These are phyloP conservation scores for Carallia brachiata DNA, from an alignment of 345 rosid species.

Conservation along the genomic window DNA sequence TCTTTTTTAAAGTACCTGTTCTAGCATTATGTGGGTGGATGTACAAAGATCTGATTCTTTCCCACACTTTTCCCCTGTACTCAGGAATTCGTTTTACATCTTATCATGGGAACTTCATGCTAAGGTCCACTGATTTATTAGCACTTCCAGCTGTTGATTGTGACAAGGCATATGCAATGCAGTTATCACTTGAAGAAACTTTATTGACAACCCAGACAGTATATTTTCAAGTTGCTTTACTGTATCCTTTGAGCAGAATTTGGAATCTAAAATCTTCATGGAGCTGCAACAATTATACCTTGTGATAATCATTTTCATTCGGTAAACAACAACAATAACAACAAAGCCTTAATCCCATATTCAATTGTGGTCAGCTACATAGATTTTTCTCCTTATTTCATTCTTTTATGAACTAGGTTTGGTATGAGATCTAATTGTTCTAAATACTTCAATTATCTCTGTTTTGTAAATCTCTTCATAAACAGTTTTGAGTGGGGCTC, in stretches of 20 bases:
- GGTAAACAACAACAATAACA: too few species aligned
- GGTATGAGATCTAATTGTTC: not conserved
- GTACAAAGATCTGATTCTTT: conserved; percentile 5
- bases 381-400: too few species aligned
- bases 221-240: conserved; percentile 95
- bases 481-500: too few species aligned
- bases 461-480: too few species aligned
- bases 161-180: conserved; percentile 98
- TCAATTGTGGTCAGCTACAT: too few species aligned
- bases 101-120: conserved; percentile 98
- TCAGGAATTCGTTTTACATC: conserved; percentile 87
- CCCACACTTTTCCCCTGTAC: conserved; percentile 7
- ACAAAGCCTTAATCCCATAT: too few species aligned
- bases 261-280: not conserved
- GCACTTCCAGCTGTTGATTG: conserved; percentile 99
- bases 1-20: not conserved
- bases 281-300: not conserved
- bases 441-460: not conserved
- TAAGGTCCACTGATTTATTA: conserved; percentile 87
- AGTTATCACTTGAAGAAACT: conserved; percentile 90
- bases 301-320: too few species aligned
- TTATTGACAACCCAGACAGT: conserved; percentile 82
- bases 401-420: too few species aligned
- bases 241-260: conserved; percentile 71
- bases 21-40: not conserved